Evolutionary conservation across 371 early-diverging fungal genomes (phyloP).

Genomic region (Mortierella sp.): DNA sequence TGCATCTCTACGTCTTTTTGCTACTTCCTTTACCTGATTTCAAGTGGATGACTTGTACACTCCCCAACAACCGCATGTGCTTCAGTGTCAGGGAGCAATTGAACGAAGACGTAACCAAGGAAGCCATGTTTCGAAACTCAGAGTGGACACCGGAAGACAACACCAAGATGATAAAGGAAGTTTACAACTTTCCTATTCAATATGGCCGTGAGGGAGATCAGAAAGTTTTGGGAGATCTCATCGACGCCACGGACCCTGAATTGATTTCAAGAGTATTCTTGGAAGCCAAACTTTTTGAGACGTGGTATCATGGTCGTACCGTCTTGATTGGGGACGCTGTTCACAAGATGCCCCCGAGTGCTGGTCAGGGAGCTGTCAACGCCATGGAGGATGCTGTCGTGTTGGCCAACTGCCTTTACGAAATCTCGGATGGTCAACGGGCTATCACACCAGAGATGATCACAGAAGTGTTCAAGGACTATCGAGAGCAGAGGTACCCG

Average conservation of each 20-base stretch:
- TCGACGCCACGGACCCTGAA: slow-evolving; percentile 22
- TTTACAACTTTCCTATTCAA: slow-evolving; percentile 8
- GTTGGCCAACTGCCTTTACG: slow-evolving; percentile 33
- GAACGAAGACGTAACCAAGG: background rate
- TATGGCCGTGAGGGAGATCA: slow-evolving; percentile 4
- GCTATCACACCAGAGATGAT: slow-evolving; percentile 8
- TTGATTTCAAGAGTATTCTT: slow-evolving; percentile 29
- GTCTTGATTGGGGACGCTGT: slow-evolving; percentile 38
- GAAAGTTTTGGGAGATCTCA: slow-evolving; percentile 16
- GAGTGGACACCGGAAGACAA: slow-evolving; percentile 23
- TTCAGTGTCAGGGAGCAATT: slow-evolving; percentile 1
- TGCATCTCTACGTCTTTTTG: background rate
- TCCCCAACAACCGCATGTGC: slow-evolving; percentile 8
- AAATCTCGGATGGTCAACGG: slow-evolving; percentile 4
- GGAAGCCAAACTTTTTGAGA: slow-evolving; percentile 29
- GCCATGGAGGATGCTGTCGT: slow-evolving; percentile 40
- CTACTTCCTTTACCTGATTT: no score
- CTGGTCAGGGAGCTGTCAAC: slow-evolving; percentile 27
- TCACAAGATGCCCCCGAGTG: slow-evolving; percentile 28
- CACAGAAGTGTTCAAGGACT: slow-evolving; percentile 11
- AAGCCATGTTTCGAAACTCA: slow-evolving; percentile 5
- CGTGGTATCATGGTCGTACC: slow-evolving; percentile 19
- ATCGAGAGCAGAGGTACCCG: slow-evolving; percentile 15
- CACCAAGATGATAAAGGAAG: slow-evolving; percentile 14
- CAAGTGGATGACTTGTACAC: slow-evolving; percentile 11